Percentiles rank a stretch among this genome's conserved stretches.
phyloP scores from a whole-genome alignment of 805 yeast species.

The Osmozyma mogii region DNA sequence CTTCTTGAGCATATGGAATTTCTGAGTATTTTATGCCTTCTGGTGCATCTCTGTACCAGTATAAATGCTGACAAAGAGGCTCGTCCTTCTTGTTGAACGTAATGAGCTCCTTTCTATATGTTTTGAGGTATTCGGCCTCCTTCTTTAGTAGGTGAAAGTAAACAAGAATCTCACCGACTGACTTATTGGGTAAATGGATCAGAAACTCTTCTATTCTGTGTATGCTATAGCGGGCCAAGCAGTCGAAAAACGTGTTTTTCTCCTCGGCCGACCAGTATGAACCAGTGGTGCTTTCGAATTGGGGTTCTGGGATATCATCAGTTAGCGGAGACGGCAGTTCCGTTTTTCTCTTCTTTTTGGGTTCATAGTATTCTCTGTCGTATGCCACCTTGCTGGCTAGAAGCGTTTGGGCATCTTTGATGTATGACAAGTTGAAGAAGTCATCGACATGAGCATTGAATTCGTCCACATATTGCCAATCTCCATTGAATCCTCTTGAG shows the following conservation, averaged over 20 bases:
- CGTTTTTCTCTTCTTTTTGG: no score
- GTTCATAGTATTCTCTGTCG: no score
- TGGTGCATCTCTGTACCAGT: slow-evolving; percentile 14
- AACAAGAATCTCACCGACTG: slow-evolving; percentile 34
- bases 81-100: slow-evolving; percentile 1
- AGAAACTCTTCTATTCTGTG: slow-evolving; percentile 36
- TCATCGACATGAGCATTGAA: no score
- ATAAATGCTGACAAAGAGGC: slow-evolving; percentile 4
- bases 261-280: slow-evolving; percentile 41
- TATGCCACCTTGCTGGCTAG: no score
- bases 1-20: slow-evolving; percentile 46
- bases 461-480: no score
- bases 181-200: slow-evolving; percentile 32
- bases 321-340: no score
- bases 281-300: no score
- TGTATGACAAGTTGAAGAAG: no score
- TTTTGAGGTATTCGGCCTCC: slow-evolving; percentile 19
- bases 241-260: slow-evolving; percentile 44
- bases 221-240: slow-evolving; percentile 43
- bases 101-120: slow-evolving; percentile 1
- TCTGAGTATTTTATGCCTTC: slow-evolving; percentile 25
- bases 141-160: slow-evolving; percentile 35
- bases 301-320: no score
- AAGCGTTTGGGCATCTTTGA: no score
- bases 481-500: no score